phyloP scores from a whole-genome alignment of 805 yeast genomes.

The Saccharomycopsis fermentans region DNA sequence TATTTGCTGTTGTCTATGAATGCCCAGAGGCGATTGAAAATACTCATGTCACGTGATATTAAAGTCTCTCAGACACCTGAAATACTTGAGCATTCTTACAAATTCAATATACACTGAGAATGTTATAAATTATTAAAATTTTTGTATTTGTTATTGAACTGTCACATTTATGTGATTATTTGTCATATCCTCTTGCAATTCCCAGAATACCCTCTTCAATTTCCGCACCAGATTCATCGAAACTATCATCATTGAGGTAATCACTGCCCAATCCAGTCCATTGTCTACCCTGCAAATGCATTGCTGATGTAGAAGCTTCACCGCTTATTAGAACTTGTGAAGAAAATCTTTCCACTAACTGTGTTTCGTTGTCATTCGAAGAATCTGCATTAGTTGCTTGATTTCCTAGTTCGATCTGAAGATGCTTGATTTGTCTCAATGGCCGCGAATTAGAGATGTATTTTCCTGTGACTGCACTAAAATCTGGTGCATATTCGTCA shows the following conservation, averaged over 20 bases:
- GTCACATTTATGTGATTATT: background rate
- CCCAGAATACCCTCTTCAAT: constrained; percentile 81
- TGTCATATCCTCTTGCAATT: constrained; percentile 76
- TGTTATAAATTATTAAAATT: background rate
- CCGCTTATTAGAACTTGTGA: constrained; percentile 54
- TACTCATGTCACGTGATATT: too few species aligned
- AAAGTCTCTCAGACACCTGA: too few species aligned
- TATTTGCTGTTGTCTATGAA: too few species aligned
- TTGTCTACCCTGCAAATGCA: constrained; percentile 52
- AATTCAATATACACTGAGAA: background rate
- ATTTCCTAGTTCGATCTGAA: constrained; percentile 40
- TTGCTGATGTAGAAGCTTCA: constrained; percentile 85
- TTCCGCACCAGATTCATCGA: constrained; percentile 55
- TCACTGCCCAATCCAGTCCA: constrained; percentile 96
- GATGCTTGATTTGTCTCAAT: constrained; percentile 52
- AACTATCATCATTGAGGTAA: constrained; percentile 35
- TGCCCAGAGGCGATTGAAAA: too few species aligned
- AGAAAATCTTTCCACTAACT: constrained; percentile 47
- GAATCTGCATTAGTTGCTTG: constrained; percentile 17
- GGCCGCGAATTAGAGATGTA: constrained; percentile 66
- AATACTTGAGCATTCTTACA: background rate
- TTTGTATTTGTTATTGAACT: background rate
- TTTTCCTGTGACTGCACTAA: constrained; percentile 81
- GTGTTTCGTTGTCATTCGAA: constrained; percentile 24
- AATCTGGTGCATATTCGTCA: constrained; percentile 64